Conservation (phyloP, 2,329 filamentous ascomycete genomes). For the Ophiostoma ips region DNA sequence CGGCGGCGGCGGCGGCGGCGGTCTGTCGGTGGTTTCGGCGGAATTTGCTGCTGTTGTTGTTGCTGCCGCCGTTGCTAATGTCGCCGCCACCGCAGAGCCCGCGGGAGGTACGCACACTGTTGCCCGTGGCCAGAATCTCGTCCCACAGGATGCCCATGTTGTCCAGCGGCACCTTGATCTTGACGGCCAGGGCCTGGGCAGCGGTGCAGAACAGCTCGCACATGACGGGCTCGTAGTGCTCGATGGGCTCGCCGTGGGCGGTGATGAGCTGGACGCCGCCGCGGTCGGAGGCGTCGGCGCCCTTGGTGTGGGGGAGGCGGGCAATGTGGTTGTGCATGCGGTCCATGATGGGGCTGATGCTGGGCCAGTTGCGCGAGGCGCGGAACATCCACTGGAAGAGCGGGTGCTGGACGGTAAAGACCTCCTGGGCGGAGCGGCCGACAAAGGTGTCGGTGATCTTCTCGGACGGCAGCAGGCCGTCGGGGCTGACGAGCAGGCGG, state of each 20-base stretch:
- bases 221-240: conserved; percentile 63
- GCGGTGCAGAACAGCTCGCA: conserved; percentile 74
- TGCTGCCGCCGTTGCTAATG: neutral
- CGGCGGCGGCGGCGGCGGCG: conserved; percentile 12
- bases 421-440: conserved; percentile 48
- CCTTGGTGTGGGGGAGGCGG: conserved; percentile 25
- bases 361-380: conserved; percentile 63
- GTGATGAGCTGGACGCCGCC: conserved; percentile 29
- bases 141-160: conserved; percentile 60
- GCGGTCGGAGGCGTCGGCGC: conserved; percentile 13
- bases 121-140: conserved; percentile 55
- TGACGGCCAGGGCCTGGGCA: conserved; percentile 57
- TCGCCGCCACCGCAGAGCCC: neutral
- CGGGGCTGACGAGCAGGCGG: conserved; percentile 52
- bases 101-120: neutral
- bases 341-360: conserved; percentile 52
- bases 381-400: conserved; percentile 82
- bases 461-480: conserved; percentile 54
- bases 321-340: conserved; percentile 61
- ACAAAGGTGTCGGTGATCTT: conserved; percentile 70
- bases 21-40: neutral
- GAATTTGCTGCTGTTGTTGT: neutral
- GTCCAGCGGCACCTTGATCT: conserved; percentile 47
- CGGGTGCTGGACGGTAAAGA: conserved; percentile 61
- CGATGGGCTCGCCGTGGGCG: conserved; percentile 43